These are phyloP conservation scores for Ascoidea rubescens DNA, from an alignment of 805 yeast genomes.

Conservation along the genomic window DNA sequence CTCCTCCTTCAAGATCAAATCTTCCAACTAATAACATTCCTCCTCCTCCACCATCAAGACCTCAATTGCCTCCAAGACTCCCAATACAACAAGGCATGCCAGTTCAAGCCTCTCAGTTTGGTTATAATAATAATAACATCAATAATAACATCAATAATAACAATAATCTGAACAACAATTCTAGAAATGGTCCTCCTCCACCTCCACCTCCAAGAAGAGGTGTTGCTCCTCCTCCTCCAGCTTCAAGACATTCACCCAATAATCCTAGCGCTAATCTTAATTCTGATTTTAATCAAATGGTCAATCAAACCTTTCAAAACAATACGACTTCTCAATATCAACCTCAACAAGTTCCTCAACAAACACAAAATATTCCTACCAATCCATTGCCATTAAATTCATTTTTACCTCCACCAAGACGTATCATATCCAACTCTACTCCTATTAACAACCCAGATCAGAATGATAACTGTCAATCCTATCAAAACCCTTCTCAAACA, in stretches of 20 bases:
- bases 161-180: neutral
- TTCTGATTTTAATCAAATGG: too few relatives aligned
- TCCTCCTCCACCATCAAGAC: slow-evolving; percentile 7
- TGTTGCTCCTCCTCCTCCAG: slow-evolving; percentile 13
- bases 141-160: neutral
- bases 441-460: slow-evolving; percentile 7
- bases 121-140: neutral
- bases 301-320: too few relatives aligned
- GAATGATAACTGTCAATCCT: slow-evolving; percentile 7
- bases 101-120: neutral
- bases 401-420: slow-evolving; percentile 5
- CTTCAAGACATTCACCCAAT: slow-evolving; percentile 11
- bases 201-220: slow-evolving; percentile 12
- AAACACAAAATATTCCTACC: neutral
- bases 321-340: slow-evolving; percentile 18
- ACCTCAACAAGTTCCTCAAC: slow-evolving; percentile 12
- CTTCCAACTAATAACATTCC: slow-evolving; percentile 2
- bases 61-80: slow-evolving; percentile 4
- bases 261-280: too few relatives aligned
- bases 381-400: slow-evolving; percentile 8
- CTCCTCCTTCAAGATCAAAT: slow-evolving; percentile 11
- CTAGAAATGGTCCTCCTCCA: slow-evolving; percentile 10
- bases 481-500: slow-evolving; percentile 19
- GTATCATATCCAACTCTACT: slow-evolving; percentile 4
- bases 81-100: slow-evolving; percentile 5